Base-by-base conservation (phyloP, 2,329 filamentous ascomycete genomes). In the Fusarium sp. region DNA sequence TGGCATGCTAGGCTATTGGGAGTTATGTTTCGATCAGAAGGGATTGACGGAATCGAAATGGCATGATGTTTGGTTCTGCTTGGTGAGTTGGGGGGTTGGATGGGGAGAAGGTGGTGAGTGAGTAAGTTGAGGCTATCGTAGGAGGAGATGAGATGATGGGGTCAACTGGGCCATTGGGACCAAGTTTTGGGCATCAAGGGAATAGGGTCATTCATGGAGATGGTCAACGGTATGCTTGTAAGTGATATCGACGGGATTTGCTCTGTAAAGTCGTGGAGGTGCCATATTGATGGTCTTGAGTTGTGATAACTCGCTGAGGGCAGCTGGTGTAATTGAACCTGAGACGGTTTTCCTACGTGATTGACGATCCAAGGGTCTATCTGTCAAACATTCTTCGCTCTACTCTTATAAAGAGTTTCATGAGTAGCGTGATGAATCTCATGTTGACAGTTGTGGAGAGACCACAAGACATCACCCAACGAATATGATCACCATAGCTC, bases 151-250 rank as follows among this genome's bases (percentile, higher is more conserved):
- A 29, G 27, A 20, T 20, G 10, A 31, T 20, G 45, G 9, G 10
- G 9, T 20, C 10, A 14, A 20, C 5, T 3, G 27, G 1, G 2
- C 18, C 27, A 52, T 31, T 52, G 14, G 27, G 10, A 0, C 4
- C 18, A 20, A 1, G 3, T 20, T 31, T 11, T 7, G 2, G 18
- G 3, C 1, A 31, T 52, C 0, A 11, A 31, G 1, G 10, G 3
- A 31, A 8, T 50, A 2, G 4, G 2, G 13, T 18, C n/a, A n/a
- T 7, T 45, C 6, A 16, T 16, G 5, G 8, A 8, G 24, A 27
- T 13, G 16, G 13, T 5, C 11, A 11, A 11, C 1, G 9, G 2
- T n/a, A 10, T 29, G 18, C 1, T 4, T n/a, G 9, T 20, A 22
- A 27, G 22, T 24, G 20, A 16, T 0, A 45, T 45, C 5, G 20